phyloP scores from a whole-genome alignment of 2,329 filamentous ascomycete genomes.

The Alternaria sp. region DNA sequence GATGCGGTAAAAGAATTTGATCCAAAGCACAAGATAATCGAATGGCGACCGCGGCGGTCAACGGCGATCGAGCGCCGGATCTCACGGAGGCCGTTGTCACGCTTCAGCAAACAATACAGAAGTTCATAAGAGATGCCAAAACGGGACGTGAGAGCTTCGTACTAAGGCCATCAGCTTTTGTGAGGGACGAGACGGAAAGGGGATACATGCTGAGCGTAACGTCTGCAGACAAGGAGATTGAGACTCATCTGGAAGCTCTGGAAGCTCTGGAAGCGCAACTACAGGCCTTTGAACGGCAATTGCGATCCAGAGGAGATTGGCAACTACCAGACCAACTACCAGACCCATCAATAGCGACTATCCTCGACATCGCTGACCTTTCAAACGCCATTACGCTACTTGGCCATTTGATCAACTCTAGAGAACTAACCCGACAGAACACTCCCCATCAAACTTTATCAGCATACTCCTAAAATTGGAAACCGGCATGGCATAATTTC shows the following conservation, averaged over 20 bases:
- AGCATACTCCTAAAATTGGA: constrained; percentile 25
- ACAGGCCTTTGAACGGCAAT: constrained; percentile 6
- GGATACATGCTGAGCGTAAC: constrained; percentile 3
- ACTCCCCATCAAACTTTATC: constrained; percentile 17
- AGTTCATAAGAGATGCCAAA: constrained; percentile 3
- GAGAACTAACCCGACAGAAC: neutral
- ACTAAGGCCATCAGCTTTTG: neutral
- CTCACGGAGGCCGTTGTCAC: constrained; percentile 7
- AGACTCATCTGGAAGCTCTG: constrained; percentile 5
- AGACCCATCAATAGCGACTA: constrained; percentile 1
- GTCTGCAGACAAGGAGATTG: neutral
- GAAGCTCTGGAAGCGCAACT: constrained; percentile 10
- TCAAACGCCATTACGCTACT: constrained; percentile 22
- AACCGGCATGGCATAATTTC: constrained; percentile 27
- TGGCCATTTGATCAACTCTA: constrained; percentile 13
- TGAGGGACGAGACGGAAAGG: neutral
- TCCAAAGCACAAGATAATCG: neutral
- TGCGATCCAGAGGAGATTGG: constrained; percentile 19
- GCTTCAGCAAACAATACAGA: constrained; percentile 3
- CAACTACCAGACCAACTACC: constrained; percentile 4
- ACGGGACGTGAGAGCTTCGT: constrained; percentile 1
- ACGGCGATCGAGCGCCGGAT: constrained; percentile 4
- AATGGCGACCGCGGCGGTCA: constrained; percentile 5
- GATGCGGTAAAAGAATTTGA: fast-evolving
- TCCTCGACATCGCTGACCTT: constrained; percentile 26